A percentile compares a stretch with the other conserved stretches of the same genome.
These are phyloP conservation scores for Sugiyamaella grinbergsii DNA, from an alignment of 1,139 yeast genomes.

Conservation along the genomic window DNA sequence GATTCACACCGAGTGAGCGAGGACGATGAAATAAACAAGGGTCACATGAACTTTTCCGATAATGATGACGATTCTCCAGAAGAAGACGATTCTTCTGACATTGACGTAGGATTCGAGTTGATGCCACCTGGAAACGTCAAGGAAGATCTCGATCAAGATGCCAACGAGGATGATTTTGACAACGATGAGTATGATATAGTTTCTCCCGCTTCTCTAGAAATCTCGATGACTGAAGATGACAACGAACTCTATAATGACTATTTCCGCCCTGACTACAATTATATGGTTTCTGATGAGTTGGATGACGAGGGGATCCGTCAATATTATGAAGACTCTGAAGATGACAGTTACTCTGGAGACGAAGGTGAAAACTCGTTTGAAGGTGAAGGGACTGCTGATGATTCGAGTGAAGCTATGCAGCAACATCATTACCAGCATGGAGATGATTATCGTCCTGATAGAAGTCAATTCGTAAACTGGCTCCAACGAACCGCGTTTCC, in stretches of 20 bases:
- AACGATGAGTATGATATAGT: background rate
- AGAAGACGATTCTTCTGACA: background rate
- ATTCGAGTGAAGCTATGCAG: too few species aligned
- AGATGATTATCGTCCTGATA: conserved; percentile 6
- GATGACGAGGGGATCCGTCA: conserved; percentile 3
- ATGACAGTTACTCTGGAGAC: conserved; percentile 1
- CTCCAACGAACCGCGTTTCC: conserved; percentile 11
- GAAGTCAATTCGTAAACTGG: conserved; percentile 7
- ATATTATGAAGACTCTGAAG: background rate
- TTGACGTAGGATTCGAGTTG: conserved; percentile 1
- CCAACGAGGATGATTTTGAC: background rate
- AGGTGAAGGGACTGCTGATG: background rate
- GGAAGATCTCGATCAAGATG: background rate
- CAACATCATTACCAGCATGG: background rate
- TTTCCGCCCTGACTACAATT: conserved; percentile 1
- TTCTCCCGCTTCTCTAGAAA: background rate
- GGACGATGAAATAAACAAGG: background rate
- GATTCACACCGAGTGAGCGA: background rate
- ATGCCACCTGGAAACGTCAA: background rate
- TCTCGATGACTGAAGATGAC: background rate
- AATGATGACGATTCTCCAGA: background rate
- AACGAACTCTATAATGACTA: background rate
- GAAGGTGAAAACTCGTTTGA: background rate
- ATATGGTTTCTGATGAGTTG: conserved; percentile 9
- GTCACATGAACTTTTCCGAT: background rate